Conservation (phyloP, 2,329 filamentous ascomycete genomes). For the Penicillium rolfsii region DNA sequence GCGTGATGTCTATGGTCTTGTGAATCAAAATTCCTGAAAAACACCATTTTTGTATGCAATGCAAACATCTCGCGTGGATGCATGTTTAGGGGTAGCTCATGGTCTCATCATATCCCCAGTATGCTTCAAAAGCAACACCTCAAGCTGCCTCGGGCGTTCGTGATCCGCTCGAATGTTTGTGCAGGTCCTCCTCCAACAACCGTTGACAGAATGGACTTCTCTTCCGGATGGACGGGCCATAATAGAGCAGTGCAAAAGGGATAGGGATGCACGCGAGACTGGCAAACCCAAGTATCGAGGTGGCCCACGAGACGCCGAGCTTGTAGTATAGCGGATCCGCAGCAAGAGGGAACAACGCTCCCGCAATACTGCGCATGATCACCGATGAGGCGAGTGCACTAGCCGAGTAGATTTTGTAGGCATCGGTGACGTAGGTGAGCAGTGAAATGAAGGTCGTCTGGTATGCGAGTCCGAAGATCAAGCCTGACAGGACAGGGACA, state of each 20-base stretch:
- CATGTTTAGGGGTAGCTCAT: background rate
- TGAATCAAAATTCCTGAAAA: background rate
- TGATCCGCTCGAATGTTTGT: constrained; percentile 17
- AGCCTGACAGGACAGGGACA: constrained; percentile 62
- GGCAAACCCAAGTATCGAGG: constrained; percentile 46
- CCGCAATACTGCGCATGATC: constrained; percentile 55
- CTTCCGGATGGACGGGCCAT: constrained; percentile 33
- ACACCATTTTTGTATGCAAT: background rate
- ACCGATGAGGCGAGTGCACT: constrained; percentile 59
- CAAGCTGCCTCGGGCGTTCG: constrained; percentile 23
- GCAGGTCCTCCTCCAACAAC: constrained; percentile 29
- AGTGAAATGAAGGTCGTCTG: constrained; percentile 66
- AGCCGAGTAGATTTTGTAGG: constrained; percentile 68
- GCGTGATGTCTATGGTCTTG: too few species aligned
- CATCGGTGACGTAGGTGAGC: constrained; percentile 67
- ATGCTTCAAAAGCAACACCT: background rate
- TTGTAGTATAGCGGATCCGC: constrained; percentile 43
- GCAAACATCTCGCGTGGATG: background rate
- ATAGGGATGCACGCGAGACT: constrained; percentile 45
- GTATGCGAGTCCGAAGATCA: constrained; percentile 65
- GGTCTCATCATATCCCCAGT: background rate
- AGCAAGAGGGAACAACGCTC: constrained; percentile 60
- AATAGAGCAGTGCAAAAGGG: constrained; percentile 43
- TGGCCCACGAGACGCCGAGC: constrained; percentile 48
- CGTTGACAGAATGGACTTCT: constrained; percentile 38